phyloP scores from a whole-genome alignment of 2,329 filamentous ascomycete species.

The Colletotrichum ledebouriae region DNA sequence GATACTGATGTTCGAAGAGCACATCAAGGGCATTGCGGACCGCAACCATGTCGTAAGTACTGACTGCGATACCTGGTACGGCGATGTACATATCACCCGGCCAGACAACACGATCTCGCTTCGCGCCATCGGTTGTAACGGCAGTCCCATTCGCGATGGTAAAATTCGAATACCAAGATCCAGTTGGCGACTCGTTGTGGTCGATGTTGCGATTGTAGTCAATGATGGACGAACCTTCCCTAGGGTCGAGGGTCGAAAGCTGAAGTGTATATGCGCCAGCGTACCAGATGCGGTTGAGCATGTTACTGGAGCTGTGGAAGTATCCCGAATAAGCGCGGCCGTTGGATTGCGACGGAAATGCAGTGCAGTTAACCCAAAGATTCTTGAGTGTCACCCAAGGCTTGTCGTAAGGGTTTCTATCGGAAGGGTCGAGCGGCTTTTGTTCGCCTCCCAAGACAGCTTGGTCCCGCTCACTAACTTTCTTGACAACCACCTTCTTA shows the following conservation, averaged over 20 bases:
- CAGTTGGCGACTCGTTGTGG: conserved; percentile 50
- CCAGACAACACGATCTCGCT: conserved; percentile 69
- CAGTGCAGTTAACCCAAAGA: conserved; percentile 56
- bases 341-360: conserved; percentile 59
- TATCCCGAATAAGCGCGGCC: conserved; percentile 61
- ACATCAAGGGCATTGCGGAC: conserved; percentile 61
- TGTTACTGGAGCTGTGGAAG: conserved; percentile 56
- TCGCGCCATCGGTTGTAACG: conserved; percentile 64
- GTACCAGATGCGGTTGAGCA: conserved; percentile 63
- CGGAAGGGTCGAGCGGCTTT: conserved; percentile 9
- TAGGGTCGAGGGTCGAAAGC: conserved; percentile 53
- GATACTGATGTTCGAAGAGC: conserved; percentile 57
- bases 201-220: conserved; percentile 52
- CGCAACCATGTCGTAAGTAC: conserved; percentile 49
- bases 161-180: conserved; percentile 51
- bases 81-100: conserved; percentile 69
- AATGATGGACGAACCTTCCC: conserved; percentile 51
- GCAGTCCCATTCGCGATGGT: conserved; percentile 50
- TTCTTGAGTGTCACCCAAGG: conserved; percentile 50
- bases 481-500: neutral
- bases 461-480: conserved; percentile 47
- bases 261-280: conserved; percentile 55
- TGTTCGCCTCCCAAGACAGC: conserved; percentile 38
- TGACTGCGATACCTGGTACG: conserved; percentile 40
- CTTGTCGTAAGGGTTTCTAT: conserved; percentile 42